Percentiles rank a stretch among this genome's conserved stretches.
These are phyloP conservation scores for Suhomyces wounanorum DNA, from an alignment of 1,139 yeast species.

Conservation along the genomic window DNA sequence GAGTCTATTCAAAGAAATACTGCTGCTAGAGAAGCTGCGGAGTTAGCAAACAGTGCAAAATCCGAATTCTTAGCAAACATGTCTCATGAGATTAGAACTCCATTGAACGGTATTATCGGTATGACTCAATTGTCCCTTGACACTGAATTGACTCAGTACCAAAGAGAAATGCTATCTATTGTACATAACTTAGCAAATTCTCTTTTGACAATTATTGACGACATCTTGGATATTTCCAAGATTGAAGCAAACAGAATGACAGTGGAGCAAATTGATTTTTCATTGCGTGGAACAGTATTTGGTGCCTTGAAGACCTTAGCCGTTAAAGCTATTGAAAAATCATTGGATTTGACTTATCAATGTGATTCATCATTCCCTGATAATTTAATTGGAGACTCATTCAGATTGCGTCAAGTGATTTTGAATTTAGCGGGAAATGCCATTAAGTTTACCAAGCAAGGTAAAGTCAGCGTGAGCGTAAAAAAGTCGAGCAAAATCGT, in stretches of 20 bases:
- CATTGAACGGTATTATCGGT: slow-evolving; percentile 90
- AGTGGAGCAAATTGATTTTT: slow-evolving; percentile 83
- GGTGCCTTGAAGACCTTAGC: slow-evolving; percentile 87
- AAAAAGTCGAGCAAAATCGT: slow-evolving; percentile 49
- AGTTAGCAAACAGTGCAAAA: slow-evolving; percentile 85
- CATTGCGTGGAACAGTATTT: slow-evolving; percentile 81
- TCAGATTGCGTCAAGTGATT: slow-evolving; percentile 81
- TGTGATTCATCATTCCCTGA: slow-evolving; percentile 88
- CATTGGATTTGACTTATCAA: slow-evolving; percentile 74
- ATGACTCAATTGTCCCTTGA: slow-evolving; percentile 89
- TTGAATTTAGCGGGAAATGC: slow-evolving; percentile 86
- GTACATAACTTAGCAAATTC: slow-evolving; percentile 87
- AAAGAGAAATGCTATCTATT: slow-evolving; percentile 84
- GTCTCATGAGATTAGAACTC: slow-evolving; percentile 91
- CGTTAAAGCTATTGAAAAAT: slow-evolving; percentile 84
- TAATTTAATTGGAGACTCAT: slow-evolving; percentile 81
- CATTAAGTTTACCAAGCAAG: slow-evolving; percentile 78
- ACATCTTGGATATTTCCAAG: slow-evolving; percentile 85
- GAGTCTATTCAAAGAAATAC: slow-evolving; percentile 90
- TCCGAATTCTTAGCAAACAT: slow-evolving; percentile 88
- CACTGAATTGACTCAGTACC: slow-evolving; percentile 84
- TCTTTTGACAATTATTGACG: slow-evolving; percentile 80
- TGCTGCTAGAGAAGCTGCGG: slow-evolving; percentile 93
- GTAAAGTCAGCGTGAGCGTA: slow-evolving; percentile 70
- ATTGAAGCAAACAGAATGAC: slow-evolving; percentile 93